Evolutionary conservation across 495 filamentous ascomycete genomes (phyloP).

Genomic region (Bacidia rubella): DNA sequence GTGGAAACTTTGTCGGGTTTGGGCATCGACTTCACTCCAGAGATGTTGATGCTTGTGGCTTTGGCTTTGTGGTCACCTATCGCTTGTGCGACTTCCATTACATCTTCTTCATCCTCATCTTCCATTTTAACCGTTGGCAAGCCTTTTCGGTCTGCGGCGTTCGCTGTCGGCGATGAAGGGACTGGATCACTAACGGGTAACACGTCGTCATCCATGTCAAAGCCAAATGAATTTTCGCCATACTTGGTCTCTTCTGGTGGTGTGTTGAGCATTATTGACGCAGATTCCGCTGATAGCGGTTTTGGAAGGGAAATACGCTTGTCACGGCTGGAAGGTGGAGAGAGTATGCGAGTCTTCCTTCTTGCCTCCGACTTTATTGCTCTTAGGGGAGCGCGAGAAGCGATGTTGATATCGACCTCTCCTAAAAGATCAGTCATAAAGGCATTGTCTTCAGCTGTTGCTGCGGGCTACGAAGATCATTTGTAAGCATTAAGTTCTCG

Average conservation of each 20-base stretch:
- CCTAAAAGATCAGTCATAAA: constrained; percentile 76
- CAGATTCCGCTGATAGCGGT: constrained; percentile 10
- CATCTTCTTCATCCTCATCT: constrained; percentile 55
- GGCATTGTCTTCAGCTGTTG: constrained; percentile 70
- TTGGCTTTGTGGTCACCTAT: constrained; percentile 49
- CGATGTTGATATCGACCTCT: constrained; percentile 74
- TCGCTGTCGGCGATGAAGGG: constrained; percentile 77
- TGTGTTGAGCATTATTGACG: constrained; percentile 25
- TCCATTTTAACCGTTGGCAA: constrained; percentile 44
- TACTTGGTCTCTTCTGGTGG: constrained; percentile 28
- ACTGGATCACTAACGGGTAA: constrained; percentile 71
- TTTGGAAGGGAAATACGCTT: constrained; percentile 33
- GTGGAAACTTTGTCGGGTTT: constrained; percentile 51
- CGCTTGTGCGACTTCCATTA: constrained; percentile 73
- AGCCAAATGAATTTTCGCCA: constrained; percentile 41
- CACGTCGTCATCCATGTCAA: constrained; percentile 44
- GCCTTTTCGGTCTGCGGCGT: constrained; percentile 62
- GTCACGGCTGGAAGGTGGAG: constrained; percentile 49
- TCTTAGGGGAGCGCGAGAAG: constrained; percentile 47
- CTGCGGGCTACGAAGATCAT: constrained; percentile 24
- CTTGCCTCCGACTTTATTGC: constrained; percentile 58
- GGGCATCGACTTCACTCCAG: constrained; percentile 65
- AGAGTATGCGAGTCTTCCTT: constrained; percentile 65
- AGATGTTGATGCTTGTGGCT: constrained; percentile 66
- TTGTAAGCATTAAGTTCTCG: constrained; percentile 7